phyloP scores from a whole-genome alignment of 139 green algal genomes.

The Edaphochlamys debaryana region DNA sequence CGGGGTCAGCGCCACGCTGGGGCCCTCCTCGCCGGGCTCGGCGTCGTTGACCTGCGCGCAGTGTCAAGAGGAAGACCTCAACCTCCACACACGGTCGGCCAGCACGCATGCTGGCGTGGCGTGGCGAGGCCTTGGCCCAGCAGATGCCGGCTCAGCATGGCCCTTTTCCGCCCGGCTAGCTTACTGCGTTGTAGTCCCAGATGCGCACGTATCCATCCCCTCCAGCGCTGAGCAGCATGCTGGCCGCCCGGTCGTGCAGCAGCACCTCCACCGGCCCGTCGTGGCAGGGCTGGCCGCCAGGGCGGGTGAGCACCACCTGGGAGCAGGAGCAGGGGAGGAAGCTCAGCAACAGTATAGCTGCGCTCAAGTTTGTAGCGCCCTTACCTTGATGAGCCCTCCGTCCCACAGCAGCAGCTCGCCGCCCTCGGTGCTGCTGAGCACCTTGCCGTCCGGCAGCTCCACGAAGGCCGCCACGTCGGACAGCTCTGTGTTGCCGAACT shows the following conservation, averaged over 20 bases:
- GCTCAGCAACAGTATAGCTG: too few relatives aligned
- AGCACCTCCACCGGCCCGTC: constrained; percentile 74
- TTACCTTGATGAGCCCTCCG: constrained; percentile 80
- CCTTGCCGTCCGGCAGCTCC: constrained; percentile 84
- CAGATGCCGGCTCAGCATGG: too few relatives aligned
- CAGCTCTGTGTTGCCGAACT: constrained; percentile 84
- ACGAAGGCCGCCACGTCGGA: constrained; percentile 77
- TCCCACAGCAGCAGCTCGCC: constrained; percentile 86
- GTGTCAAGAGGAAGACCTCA: not conserved
- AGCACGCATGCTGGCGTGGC: too few relatives aligned
- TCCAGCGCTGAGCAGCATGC: constrained; percentile 70
- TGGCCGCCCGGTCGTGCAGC: constrained; percentile 57
- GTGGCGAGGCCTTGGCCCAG: too few relatives aligned
- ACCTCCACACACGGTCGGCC: not conserved
- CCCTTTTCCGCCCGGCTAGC: too few relatives aligned
- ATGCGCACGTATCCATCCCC: constrained; percentile 76
- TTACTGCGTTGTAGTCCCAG: constrained; percentile 75
- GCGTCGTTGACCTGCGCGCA: constrained; percentile 32
- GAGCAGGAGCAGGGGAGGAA: not conserved
- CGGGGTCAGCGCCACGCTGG: constrained; percentile 21
- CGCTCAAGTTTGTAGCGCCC: too few relatives aligned
- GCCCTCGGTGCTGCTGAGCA: constrained; percentile 74
- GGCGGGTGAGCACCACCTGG: constrained; percentile 60
- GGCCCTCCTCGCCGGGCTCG: constrained; percentile 40
- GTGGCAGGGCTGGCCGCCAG: constrained; percentile 70